Conservation (phyloP, 2,329 filamentous ascomycete species). For the Alternaria arbusti region DNA sequence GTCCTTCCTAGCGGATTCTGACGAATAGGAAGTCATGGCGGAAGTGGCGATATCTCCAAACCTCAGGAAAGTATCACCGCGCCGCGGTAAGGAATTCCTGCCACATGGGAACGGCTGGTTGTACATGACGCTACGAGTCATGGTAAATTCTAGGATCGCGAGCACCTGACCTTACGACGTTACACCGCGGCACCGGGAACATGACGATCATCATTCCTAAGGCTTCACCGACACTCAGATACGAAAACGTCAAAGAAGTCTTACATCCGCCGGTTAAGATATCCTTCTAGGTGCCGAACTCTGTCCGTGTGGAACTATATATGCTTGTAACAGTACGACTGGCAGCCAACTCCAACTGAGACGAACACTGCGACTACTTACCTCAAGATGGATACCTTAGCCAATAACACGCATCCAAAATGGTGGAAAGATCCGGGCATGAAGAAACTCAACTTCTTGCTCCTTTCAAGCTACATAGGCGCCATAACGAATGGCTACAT, state of each 20-base stretch:
- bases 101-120: neutral
- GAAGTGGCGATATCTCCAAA: neutral
- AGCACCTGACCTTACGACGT: neutral
- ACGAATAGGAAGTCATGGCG: neutral
- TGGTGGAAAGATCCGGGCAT: constrained; percentile 24
- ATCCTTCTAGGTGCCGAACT: neutral
- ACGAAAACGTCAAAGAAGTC: neutral
- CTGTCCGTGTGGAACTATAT: neutral
- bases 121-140: neutral
- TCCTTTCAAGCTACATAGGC: constrained; percentile 25
- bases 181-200: neutral
- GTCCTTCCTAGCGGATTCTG: neutral
- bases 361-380: neutral
- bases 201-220: neutral
- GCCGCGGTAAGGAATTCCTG: neutral
- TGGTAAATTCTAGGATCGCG: neutral
- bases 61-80: neutral
- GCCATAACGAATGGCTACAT: constrained; percentile 25
- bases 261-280: neutral
- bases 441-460: constrained; percentile 19
- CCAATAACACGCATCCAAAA: constrained; percentile 16
- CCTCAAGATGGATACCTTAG: neutral
- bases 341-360: neutral
- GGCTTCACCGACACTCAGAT: neutral
- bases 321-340: neutral